These are phyloP conservation scores for Phaeosphaeriaceae sp. DNA, from an alignment of 2,329 filamentous ascomycete genomes.

Conservation along the genomic window DNA sequence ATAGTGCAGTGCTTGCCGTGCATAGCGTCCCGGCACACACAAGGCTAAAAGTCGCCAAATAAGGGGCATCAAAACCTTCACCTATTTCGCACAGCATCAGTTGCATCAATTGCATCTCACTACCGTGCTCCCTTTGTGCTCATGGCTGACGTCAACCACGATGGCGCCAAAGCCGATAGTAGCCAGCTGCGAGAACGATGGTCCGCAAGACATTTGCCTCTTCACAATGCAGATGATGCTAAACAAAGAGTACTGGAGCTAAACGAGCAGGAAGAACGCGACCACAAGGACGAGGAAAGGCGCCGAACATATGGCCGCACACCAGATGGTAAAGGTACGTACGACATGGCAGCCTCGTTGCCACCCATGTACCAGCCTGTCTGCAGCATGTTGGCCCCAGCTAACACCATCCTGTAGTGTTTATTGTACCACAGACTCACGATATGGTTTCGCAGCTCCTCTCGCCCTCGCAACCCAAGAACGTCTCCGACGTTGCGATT, in stretches of 20 bases:
- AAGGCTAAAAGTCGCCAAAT: constrained; percentile 29
- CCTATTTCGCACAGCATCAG: constrained; percentile 18
- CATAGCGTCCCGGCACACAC: constrained; percentile 35
- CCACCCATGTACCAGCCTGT: not conserved
- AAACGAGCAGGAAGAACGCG: constrained; percentile 57
- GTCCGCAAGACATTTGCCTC: constrained; percentile 36
- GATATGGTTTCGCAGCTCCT: constrained; percentile 99
- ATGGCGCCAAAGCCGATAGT: constrained; percentile 28
- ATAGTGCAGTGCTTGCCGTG: constrained; percentile 20
- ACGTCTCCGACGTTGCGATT: constrained; percentile 83
- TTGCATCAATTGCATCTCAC: constrained; percentile 17
- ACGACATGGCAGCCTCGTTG: not conserved
- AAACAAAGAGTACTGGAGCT: constrained; percentile 57
- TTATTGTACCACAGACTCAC: constrained; percentile 92
- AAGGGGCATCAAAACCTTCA: constrained; percentile 23
- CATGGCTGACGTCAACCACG: constrained; percentile 34
- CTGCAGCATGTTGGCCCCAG: constrained; percentile 4
- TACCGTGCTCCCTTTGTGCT: constrained; percentile 12
- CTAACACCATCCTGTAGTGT: constrained; percentile 66
- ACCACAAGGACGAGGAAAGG: constrained; percentile 57
- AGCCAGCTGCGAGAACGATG: constrained; percentile 40
- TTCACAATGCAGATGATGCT: constrained; percentile 45
- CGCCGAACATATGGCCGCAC: constrained; percentile 91
- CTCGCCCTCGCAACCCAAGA: constrained; percentile 94
- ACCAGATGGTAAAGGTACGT: constrained; percentile 85